Evolutionary conservation across 805 yeast species (phyloP), one percentile per base, ranked within the genome.

Genomic region (Torulaspora quercuum): DNA sequence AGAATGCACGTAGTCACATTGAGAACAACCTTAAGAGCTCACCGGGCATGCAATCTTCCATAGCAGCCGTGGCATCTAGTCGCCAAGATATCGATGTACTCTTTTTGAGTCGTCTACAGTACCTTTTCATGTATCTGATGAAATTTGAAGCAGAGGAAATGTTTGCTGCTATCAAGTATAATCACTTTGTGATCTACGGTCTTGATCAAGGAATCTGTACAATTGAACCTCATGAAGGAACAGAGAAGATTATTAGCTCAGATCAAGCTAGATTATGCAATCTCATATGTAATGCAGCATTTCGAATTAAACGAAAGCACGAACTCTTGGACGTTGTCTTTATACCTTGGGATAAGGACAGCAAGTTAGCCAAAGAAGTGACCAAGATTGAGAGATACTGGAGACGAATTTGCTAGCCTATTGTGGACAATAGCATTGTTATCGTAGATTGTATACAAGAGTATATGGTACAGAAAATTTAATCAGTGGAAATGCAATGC

Each of bases 111-210:
- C 52, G 51, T 16, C 33, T 56, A 12, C 61, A 58, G 41, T 59
- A 58, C 31, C 35, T 61, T 14, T 58, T 51, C 29, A 61, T 61
- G 61, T 61, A 55, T 37, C 31, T 61, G 39, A 59, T 57, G 46
- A 52, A 56, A 33, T 40, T 58, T 9, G 61, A 59, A 35, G 53
- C 48, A 3, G 57, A 45, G 8, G 41, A 39, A 10, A 32, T 16
- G 11, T 16, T 18, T 4, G 23, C 33, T 10, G 23, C 39, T 7
- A 35, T 44, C 16, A 29, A 34, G 13, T 58, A 52, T 24, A 43
- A 48, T 28, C 34, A 46, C 21, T 35, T 60, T 21, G 37, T 59
- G 9, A 28, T 61, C 4, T 50, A 44, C 34, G 65, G 65, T 6
- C 34, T 61, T 8, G 64, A 61, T 35, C 29, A 32, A 13, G 35